Base-by-base conservation (phyloP, 2,329 filamentous ascomycete species). In the Tolypocladium guangdongense region DNA sequence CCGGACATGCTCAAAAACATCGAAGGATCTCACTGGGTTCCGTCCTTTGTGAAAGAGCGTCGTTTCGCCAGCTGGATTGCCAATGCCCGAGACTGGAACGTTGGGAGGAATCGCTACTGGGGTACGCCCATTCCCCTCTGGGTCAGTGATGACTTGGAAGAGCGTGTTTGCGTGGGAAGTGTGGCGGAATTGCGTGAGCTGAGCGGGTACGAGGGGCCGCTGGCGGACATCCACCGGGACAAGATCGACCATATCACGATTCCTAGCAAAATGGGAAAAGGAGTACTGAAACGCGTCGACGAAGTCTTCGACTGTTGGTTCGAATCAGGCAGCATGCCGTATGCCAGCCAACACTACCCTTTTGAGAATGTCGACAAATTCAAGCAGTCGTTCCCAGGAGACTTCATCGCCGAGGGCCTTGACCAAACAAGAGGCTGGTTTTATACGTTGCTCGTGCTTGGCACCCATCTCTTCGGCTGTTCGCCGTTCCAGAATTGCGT, bases 221-320 rank as follows among this genome's bases (percentile, higher is more conserved):
- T 97, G 53, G 85, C 79, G 14, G 91, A 97, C 64, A 78, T 97
- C 35, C 92, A 97, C 69, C 86, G 91, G 51, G 90, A 96, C 70
- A 92, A 92, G 69, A 86, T 97, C 58, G 92, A 97, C 64, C 78
- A 90, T 61, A 95, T 97, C 68, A 96, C 90, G 46, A 96, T 97
- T 58, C 91, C 91, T 1, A 95, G 88, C 66, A 87, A 88, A 70
- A 80, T 86, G 71, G 91, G 91, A 60, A 95, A 92, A 65, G 91
- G 90, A 22, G 77, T 79, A n/a, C 74, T 96, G 57, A 84, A 80
- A 62, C 84, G 91, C 60, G 80, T 93, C 11, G 85, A 90, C 51
- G 90, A 96, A 67, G 89, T 96, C 5, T 96, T 96, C 62, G 91
- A 96, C 71, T 96, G 91, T 67, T 96, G 91, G 90, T 95, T 96